These are phyloP conservation scores for Exsudoporus floridanus DNA, from an alignment of 1,284 basidiomycete species.

Conservation along the genomic window DNA sequence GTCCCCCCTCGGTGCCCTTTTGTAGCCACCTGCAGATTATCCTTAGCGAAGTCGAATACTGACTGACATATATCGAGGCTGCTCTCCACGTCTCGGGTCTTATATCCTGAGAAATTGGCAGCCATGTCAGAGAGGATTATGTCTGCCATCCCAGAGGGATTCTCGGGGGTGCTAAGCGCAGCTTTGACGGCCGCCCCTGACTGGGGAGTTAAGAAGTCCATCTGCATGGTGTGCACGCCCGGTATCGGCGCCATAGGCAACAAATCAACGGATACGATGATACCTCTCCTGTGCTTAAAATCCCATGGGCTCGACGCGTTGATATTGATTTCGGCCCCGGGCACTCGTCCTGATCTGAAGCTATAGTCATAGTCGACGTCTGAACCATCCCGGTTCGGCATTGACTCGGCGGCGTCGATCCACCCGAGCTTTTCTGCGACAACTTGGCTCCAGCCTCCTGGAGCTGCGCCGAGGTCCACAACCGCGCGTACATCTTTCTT, in stretches of 20 bases:
- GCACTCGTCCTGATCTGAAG: not conserved
- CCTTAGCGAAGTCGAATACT: constrained; percentile 59
- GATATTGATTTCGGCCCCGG: not conserved
- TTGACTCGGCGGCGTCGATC: constrained; percentile 18
- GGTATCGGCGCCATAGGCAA: constrained; percentile 64
- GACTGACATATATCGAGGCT: constrained; percentile 64
- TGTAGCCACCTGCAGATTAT: constrained; percentile 47
- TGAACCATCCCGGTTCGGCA: not conserved
- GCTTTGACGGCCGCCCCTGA: constrained; percentile 50
- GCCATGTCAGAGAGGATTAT: constrained; percentile 80
- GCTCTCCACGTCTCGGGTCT: constrained; percentile 54
- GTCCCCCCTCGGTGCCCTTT: constrained; percentile 49
- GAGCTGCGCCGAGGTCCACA: constrained; percentile 84
- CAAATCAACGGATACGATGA: constrained; percentile 74
- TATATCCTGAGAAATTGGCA: constrained; percentile 66
- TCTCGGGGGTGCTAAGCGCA: constrained; percentile 41
- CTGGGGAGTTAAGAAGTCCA: constrained; percentile 69
- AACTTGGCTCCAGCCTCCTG: constrained; percentile 88
- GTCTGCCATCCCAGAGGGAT: constrained; percentile 55
- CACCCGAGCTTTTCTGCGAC: constrained; percentile 60
- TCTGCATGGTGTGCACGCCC: constrained; percentile 68
- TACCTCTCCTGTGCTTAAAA: constrained; percentile 41
- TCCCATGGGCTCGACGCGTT: constrained; percentile 5
- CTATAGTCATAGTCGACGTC: not conserved
- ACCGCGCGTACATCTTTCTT: constrained; percentile 56